phyloP scores from a whole-genome alignment of 345 rosid species.

The Corymbia maculata region DNA sequence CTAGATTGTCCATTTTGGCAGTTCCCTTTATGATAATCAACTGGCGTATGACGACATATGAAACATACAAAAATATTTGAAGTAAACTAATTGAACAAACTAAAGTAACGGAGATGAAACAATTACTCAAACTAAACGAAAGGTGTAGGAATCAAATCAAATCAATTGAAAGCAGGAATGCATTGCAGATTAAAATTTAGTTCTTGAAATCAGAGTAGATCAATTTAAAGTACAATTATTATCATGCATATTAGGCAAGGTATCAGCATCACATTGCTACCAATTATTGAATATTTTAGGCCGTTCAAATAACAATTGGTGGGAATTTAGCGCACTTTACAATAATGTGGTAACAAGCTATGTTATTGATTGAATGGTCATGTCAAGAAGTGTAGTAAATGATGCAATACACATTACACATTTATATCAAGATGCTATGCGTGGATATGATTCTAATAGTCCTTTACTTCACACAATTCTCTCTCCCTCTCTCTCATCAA shows the following conservation, averaged over 20 bases:
- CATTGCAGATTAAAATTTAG: background rate
- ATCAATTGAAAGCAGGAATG: too few relatives aligned
- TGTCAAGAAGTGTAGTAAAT: background rate
- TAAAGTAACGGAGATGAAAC: too few relatives aligned
- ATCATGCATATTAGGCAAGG: background rate
- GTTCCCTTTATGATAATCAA: background rate
- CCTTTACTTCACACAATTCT: too few relatives aligned
- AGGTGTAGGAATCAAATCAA: rapidly evolving
- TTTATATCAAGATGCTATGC: too few relatives aligned
- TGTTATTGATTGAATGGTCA: too few relatives aligned
- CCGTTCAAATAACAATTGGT: background rate
- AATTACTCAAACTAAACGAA: too few relatives aligned
- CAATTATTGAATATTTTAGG: background rate
- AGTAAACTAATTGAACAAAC: too few relatives aligned
- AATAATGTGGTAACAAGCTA: too few relatives aligned
- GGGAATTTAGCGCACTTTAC: background rate
- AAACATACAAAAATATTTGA: too few relatives aligned
- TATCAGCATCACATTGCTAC: background rate
- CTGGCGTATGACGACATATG: too few relatives aligned
- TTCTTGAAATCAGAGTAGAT: too few relatives aligned
- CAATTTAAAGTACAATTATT: background rate
- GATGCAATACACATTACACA: background rate
- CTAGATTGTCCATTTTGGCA: background rate
- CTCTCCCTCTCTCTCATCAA: background rate
- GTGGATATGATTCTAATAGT: too few relatives aligned